A percentile compares a stretch with the other conserved stretches of the same genome.
phyloP scores from a whole-genome alignment of 805 yeast species.

The Saccharomyces jurei region DNA sequence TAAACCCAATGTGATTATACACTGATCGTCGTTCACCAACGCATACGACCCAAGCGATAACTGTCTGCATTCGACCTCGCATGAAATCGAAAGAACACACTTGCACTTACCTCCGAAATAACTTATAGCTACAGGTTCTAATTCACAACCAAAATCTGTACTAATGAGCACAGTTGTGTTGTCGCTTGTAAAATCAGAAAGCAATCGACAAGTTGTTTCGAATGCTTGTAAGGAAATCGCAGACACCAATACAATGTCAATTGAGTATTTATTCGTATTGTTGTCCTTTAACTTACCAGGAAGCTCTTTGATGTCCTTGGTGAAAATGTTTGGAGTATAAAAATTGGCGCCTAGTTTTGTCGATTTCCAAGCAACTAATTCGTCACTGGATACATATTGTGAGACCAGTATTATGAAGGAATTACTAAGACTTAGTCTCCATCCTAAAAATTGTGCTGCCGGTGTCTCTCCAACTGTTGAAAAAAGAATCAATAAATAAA shows the following conservation, averaged over 20 bases:
- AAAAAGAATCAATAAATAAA: neutral
- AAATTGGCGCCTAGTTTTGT: conserved; percentile 27
- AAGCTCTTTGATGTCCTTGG: conserved; percentile 18
- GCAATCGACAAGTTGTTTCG: conserved; percentile 11
- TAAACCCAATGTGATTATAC: conserved; percentile 21
- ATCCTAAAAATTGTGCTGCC: conserved; percentile 26
- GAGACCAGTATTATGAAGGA: conserved; percentile 25
- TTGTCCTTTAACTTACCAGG: conserved; percentile 5
- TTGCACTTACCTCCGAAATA: conserved; percentile 12
- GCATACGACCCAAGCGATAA: conserved; percentile 28
- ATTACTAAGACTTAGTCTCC: conserved; percentile 29
- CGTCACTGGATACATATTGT: conserved; percentile 26
- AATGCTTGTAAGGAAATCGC: conserved; percentile 23
- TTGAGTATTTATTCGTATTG: conserved; percentile 12
- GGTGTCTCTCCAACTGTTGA: conserved; percentile 28
- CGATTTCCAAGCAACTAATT: conserved; percentile 29
- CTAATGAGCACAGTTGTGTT: conserved; percentile 21
- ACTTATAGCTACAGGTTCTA: conserved; percentile 18
- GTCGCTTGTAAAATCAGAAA: conserved; percentile 13
- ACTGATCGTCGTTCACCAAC: conserved; percentile 21
- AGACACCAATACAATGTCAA: conserved; percentile 23
- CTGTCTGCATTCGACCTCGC: conserved; percentile 28
- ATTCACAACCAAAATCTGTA: conserved; percentile 27
- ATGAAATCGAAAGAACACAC: conserved; percentile 21
- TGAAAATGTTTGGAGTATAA: conserved; percentile 27